Conservation (phyloP, 768 basidiomycete genomes). For the Phylloporus arenicola region DNA sequence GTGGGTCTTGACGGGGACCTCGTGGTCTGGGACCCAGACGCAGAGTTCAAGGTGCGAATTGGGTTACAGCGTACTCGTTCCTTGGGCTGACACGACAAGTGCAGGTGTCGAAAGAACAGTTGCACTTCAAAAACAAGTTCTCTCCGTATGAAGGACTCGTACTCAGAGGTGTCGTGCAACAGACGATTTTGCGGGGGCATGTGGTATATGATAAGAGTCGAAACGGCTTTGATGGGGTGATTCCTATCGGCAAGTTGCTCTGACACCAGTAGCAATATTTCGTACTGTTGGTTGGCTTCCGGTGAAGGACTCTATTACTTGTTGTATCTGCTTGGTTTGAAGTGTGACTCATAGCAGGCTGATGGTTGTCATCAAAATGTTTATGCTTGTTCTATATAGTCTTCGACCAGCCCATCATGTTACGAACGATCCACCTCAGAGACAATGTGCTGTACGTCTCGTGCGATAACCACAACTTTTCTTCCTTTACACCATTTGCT, state of each 20-base stretch:
- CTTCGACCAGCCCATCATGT: neutral
- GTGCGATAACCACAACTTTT: neutral
- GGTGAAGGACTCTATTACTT: too few species aligned
- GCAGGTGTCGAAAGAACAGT: conserved; percentile 65
- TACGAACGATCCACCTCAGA: conserved; percentile 4
- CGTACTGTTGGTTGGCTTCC: too few species aligned
- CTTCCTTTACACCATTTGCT: neutral
- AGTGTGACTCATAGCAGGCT: too few species aligned
- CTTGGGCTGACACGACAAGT: conserved; percentile 3
- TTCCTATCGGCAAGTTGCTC: conserved; percentile 36
- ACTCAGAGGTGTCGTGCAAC: conserved; percentile 65
- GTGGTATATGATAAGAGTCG: conserved; percentile 52
- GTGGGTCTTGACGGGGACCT: conserved; percentile 84
- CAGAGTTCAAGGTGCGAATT: conserved; percentile 36
- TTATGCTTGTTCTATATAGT: too few species aligned
- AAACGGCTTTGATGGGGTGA: conserved; percentile 33
- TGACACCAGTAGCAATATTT: too few species aligned
- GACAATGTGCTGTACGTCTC: conserved; percentile 12
- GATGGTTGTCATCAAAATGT: too few species aligned
- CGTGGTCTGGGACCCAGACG: conserved; percentile 72
- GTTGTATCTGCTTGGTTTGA: too few species aligned
- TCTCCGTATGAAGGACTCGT: conserved; percentile 80
- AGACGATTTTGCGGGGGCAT: conserved; percentile 75
- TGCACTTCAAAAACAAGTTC: conserved; percentile 92
- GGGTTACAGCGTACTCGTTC: neutral